Evolutionary conservation across 1,139 yeast species (phyloP).

Genomic region (Kodamaea suecica): DNA sequence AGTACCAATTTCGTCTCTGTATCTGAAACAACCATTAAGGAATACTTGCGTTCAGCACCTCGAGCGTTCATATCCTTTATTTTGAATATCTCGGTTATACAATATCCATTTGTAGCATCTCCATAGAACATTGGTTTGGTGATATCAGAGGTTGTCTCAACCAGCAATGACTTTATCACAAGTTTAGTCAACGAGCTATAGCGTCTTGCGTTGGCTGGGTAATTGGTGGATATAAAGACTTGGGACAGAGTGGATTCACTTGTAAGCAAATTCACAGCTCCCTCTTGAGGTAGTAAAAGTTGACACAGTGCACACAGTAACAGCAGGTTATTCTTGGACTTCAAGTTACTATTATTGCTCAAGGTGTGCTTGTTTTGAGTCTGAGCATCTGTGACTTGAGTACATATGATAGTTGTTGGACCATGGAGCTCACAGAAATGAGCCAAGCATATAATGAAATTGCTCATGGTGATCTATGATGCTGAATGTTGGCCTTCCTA

Average conservation of each 20-base stretch:
- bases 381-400: slow-evolving; percentile 44
- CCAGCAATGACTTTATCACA: slow-evolving; percentile 64
- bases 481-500: background rate
- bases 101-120: slow-evolving; percentile 65
- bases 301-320: slow-evolving; percentile 57
- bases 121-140: slow-evolving; percentile 70
- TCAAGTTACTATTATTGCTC: slow-evolving; percentile 11
- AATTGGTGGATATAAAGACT: slow-evolving; percentile 50
- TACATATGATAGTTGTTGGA: slow-evolving; percentile 71
- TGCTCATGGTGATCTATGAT: slow-evolving; percentile 16
- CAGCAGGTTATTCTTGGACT: slow-evolving; percentile 40
- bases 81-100: slow-evolving; percentile 65
- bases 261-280: slow-evolving; percentile 28
- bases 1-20: slow-evolving; percentile 50
- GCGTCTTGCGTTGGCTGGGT: slow-evolving; percentile 55
- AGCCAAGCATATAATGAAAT: slow-evolving; percentile 54
- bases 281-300: slow-evolving; percentile 43
- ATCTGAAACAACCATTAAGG: slow-evolving; percentile 62
- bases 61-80: slow-evolving; percentile 68
- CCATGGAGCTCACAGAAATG: slow-evolving; percentile 90
- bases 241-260: slow-evolving; percentile 5
- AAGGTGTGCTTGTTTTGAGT: background rate
- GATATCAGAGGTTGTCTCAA: slow-evolving; percentile 67
- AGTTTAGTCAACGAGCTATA: slow-evolving; percentile 57
- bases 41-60: slow-evolving; percentile 74